These are phyloP conservation scores for Ustilago sp. DNA, from an alignment of 1,284 basidiomycete species.

Conservation along the genomic window DNA sequence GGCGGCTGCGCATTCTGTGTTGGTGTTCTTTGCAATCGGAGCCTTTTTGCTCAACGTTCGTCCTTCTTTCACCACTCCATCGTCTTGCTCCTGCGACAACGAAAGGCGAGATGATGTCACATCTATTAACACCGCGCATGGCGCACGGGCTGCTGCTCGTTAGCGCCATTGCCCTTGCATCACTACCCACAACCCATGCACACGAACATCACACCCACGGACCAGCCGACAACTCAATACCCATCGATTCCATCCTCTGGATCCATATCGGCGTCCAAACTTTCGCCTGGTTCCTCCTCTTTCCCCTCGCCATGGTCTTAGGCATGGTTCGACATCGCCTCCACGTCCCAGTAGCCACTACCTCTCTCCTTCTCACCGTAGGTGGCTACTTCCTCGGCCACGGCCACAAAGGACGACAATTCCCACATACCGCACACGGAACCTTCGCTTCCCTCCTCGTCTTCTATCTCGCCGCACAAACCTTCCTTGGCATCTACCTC, in stretches of 20 bases:
- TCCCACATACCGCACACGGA: conserved; percentile 66
- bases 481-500: conserved; percentile 84
- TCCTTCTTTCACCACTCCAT: neutral
- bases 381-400: conserved; percentile 65
- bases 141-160: conserved; percentile 12
- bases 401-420: conserved; percentile 61
- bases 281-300: conserved; percentile 61
- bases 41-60: neutral
- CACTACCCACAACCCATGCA: conserved; percentile 22
- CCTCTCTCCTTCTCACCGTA: conserved; percentile 56
- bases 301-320: conserved; percentile 66
- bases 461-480: conserved; percentile 72
- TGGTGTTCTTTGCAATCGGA: neutral
- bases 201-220: conserved; percentile 58
- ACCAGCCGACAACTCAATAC: conserved; percentile 55
- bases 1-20: conserved; percentile 1
- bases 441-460: conserved; percentile 61
- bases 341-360: conserved; percentile 63
- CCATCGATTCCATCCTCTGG: conserved; percentile 66
- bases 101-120: neutral
- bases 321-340: conserved; percentile 65
- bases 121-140: neutral
- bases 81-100: neutral
- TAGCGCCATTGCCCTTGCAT: conserved; percentile 8
- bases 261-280: conserved; percentile 64